phyloP scores from a whole-genome alignment of 192 early-diverging fungal species.

The Coemansia sp. region DNA sequence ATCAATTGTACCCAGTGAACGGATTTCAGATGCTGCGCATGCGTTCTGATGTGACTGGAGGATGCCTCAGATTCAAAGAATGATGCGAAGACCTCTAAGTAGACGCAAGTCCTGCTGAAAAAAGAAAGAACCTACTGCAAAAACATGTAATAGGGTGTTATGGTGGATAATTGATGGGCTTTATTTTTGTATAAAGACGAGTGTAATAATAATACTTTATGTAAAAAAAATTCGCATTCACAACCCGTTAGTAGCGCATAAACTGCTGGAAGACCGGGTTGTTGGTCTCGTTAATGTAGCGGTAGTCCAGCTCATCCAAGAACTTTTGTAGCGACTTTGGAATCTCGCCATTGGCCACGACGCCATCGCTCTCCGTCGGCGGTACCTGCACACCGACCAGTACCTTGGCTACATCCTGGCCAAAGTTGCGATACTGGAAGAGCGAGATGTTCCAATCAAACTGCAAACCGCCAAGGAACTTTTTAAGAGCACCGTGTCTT shows the following conservation, averaged over 20 bases:
- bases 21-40: too few relatives aligned
- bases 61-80: too few relatives aligned
- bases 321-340: slow-evolving; percentile 65
- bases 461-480: slow-evolving; percentile 73
- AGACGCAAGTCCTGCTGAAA: too few relatives aligned
- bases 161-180: too few relatives aligned
- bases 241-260: slow-evolving; percentile 45
- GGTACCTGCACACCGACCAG: slow-evolving; percentile 93
- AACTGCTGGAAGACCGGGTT: slow-evolving; percentile 90
- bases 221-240: too few relatives aligned
- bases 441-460: slow-evolving; percentile 77
- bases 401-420: slow-evolving; percentile 91
- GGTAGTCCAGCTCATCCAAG: slow-evolving; percentile 76
- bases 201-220: too few relatives aligned
- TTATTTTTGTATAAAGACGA: too few relatives aligned
- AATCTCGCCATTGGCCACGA: slow-evolving; percentile 8
- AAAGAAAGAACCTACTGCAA: too few relatives aligned
- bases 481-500: slow-evolving; percentile 84
- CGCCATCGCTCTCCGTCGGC: slow-evolving; percentile 47
- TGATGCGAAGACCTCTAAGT: too few relatives aligned
- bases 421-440: slow-evolving; percentile 98
- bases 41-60: too few relatives aligned
- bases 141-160: too few relatives aligned
- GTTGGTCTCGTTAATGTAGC: slow-evolving; percentile 87
- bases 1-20: too few relatives aligned